Evolutionary conservation across 192 early-diverging fungal genomes (phyloP), one percentile per base, ranked within the genome.

Genomic region (Linnemannia elongata): DNA sequence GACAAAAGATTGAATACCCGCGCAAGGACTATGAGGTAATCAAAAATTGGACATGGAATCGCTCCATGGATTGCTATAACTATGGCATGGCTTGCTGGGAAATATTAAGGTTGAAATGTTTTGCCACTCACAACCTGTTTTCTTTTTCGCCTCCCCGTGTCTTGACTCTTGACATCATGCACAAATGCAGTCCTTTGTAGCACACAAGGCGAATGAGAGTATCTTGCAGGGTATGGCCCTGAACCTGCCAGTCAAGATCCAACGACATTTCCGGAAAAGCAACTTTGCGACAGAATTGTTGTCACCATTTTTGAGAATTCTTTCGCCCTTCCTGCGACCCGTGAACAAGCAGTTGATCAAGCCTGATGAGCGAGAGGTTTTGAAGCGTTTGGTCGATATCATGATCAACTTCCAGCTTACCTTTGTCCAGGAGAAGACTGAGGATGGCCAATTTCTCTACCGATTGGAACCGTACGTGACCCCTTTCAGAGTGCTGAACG

Each of bases 391-490:
- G 12, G 95, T 96, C 8, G 89, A 93, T 20, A 80, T 94, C 38
- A 95, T 97, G 95, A 88, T 92, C 27, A 83, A 88, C 9, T 94
- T 94, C 88, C 95, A 96, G 35, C 52, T 97, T 9, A 90, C 92
- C 39, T 96, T 93, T 90, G 76, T 91, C 2, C 95, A 96, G 83
- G 92, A 96, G 54, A 94, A 92, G 76, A 88, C 83, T 1, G 92
- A 93, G 44, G 92, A 94, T 57, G 93, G 93, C 17, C 86, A 90
- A 75, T 91, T 92, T 39, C 36, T 85, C 3, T 95, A 91, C 80
- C 85, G 82, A 20, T 82, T 98, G 30, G 96, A 99, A 75, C 98
- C 98, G 94, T 97, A 93, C 77, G 92, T 91, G 60, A 15, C 27
- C 60, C 10, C 3, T 27, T 74, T 36, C 33, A 22, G 38, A 39